These are phyloP conservation scores for Sinapis alba DNA, from an alignment of 441 rosid genomes.

Conservation along the genomic window DNA sequence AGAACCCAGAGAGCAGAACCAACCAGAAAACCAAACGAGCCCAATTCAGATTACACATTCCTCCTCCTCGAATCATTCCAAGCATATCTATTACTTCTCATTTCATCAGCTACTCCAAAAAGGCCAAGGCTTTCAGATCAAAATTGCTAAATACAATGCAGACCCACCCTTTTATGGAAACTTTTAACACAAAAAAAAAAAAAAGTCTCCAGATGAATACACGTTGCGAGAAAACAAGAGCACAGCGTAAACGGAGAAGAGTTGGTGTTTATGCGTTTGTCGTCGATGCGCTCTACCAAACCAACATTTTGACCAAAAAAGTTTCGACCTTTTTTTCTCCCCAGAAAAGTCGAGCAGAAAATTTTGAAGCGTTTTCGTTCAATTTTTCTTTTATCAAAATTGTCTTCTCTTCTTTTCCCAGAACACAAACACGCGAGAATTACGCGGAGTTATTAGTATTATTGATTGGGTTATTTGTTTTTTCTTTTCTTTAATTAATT, in stretches of 20 bases:
- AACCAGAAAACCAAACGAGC: constrained; percentile 46
- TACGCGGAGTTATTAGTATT: constrained; percentile 35
- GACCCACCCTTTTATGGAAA: too few species aligned
- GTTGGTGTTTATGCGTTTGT: constrained; percentile 30
- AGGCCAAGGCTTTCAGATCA: too few species aligned
- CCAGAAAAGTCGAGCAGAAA: too few species aligned
- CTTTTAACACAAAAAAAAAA: too few species aligned
- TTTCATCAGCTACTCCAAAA: constrained; percentile 36
- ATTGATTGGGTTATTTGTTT: too few species aligned
- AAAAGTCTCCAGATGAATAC: too few species aligned
- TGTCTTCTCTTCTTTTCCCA: background rate
- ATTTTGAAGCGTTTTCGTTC: constrained; percentile 33
- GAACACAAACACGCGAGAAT: constrained; percentile 24
- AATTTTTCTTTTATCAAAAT: constrained; percentile 12
- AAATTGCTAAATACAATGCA: too few species aligned
- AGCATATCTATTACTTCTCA: constrained; percentile 60
- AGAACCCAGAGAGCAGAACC: constrained; percentile 60
- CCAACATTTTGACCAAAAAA: constrained; percentile 34
- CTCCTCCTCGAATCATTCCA: constrained; percentile 46
- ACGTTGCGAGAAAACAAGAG: too few species aligned
- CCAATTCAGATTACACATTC: constrained; percentile 51
- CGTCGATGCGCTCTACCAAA: constrained; percentile 25
- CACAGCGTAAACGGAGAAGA: background rate
- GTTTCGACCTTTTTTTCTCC: constrained; percentile 8
- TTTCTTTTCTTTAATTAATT: too few species aligned